These are phyloP conservation scores for Metarhizium rileyi DNA, from an alignment of 2,329 filamentous ascomycete genomes.

Conservation along the genomic window DNA sequence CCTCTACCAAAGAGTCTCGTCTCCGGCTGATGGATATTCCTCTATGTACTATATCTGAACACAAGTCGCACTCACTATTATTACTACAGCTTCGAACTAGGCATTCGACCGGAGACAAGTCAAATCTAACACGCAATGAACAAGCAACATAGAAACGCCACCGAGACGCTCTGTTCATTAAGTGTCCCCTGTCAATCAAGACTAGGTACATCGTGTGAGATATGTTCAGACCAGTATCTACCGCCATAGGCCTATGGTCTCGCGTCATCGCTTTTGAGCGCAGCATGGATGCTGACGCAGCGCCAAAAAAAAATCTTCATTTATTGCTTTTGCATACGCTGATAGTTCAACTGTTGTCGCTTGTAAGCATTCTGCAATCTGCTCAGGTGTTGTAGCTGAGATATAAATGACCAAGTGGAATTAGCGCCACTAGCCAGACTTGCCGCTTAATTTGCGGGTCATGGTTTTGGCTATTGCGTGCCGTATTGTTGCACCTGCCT, in stretches of 20 bases:
- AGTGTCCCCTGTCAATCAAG: not conserved
- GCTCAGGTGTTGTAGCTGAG: not conserved
- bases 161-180: not conserved
- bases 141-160: not conserved
- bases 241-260: not conserved
- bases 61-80: no score
- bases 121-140: no score
- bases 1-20: no score
- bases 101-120: no score
- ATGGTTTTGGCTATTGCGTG: constrained; percentile 94
- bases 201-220: not conserved
- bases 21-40: no score
- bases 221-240: not conserved
- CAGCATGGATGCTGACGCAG: not conserved
- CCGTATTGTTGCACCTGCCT: constrained; percentile 76
- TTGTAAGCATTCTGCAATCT: not conserved
- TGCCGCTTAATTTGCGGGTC: constrained; percentile 47
- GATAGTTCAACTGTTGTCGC: not conserved
- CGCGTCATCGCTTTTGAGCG: not conserved
- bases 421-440: constrained; percentile 10
- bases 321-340: not conserved
- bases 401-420: not conserved
- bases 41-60: no score
- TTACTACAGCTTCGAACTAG: no score
- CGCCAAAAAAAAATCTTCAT: not conserved